Base-by-base conservation (phyloP, 2,329 filamentous ascomycete species). In the Epichloe gansuensis region DNA sequence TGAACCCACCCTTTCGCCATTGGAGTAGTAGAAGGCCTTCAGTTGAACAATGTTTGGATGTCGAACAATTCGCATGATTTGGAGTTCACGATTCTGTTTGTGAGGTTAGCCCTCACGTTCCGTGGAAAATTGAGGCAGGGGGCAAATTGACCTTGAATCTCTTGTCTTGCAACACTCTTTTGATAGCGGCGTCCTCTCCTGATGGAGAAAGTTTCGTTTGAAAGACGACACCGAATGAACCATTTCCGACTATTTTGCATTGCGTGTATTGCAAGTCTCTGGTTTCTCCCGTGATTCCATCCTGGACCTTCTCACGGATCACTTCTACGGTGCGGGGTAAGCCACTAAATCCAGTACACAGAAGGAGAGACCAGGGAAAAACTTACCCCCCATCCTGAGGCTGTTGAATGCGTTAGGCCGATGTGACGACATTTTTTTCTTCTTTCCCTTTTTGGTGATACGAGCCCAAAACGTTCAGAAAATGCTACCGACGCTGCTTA, bases 21-120 rank as follows among this genome's bases (percentile, higher is more conserved):
- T 98, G 61, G 91, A 96, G 74, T 97, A 98, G 74, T 96, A 98
- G 74, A 98, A 98, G 50, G 93, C 93, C 75, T 98, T 98, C 58
- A 98, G 78, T 71, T 97, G 90, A 55, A 98, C 93, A 63, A 98
- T 97, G 72, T 98, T 98, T 52, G 93, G 93, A 70, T 98, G 93
- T 66, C 91, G 84, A 64, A 98, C 93, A 66, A 98, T 98, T 66
- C 93, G 87, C 93, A 98, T 98, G 68, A 98, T 98, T 71, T 98
- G 93, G 61, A 98, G 80, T 70, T 98, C 93, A 72, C 93, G 89
- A 68, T 98, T 98, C 93, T 98, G 67, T 31, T 27, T 38, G 25
- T 21, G 7, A 34, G 21, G 44, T 49, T 9, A 23, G 49, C 49
- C 49, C 13, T 34, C 35, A 15, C 21, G 7, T 17, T 3, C 12